These are phyloP conservation scores for Athelia psychrophila DNA, from an alignment of 1,284 basidiomycete species.

Conservation along the genomic window DNA sequence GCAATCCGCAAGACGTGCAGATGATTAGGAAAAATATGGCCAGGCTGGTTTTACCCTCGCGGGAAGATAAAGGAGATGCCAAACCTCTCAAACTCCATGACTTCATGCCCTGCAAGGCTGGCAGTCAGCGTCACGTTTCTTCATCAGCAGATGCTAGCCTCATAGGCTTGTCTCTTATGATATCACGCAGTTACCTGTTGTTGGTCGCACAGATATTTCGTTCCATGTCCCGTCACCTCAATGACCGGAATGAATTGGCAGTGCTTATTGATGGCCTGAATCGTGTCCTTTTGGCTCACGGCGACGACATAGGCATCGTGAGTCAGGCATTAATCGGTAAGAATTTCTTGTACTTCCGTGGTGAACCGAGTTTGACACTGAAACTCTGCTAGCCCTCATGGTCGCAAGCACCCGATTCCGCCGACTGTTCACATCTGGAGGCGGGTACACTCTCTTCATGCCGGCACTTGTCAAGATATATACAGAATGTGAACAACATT, in stretches of 20 bases:
- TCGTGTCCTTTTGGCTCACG: conserved; percentile 62
- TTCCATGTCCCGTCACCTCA: conserved; percentile 74
- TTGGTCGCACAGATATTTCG: conserved; percentile 72
- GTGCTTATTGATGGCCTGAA: conserved; percentile 70
- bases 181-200: conserved; percentile 70
- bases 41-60: conserved; percentile 55
- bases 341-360: conserved; percentile 15
- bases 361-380: conserved; percentile 9
- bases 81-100: conserved; percentile 40
- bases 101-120: conserved; percentile 24
- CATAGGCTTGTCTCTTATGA: conserved; percentile 48
- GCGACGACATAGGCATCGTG: conserved; percentile 70
- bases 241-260: conserved; percentile 69
- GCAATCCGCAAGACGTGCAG: conserved; percentile 70
- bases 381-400: conserved; percentile 46
- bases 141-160: conserved; percentile 22
- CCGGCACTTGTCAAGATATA: conserved; percentile 68
- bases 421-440: conserved; percentile 69
- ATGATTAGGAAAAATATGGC: conserved; percentile 68
- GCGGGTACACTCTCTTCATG: conserved; percentile 73
- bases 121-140: conserved; percentile 23
- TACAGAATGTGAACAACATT: conserved; percentile 50
- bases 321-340: conserved; percentile 68
- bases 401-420: conserved; percentile 77
- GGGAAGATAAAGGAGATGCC: conserved; percentile 28